Evolutionary conservation across 495 filamentous ascomycete genomes (phyloP).

Genomic region (Clohesyomyces aquaticus): DNA sequence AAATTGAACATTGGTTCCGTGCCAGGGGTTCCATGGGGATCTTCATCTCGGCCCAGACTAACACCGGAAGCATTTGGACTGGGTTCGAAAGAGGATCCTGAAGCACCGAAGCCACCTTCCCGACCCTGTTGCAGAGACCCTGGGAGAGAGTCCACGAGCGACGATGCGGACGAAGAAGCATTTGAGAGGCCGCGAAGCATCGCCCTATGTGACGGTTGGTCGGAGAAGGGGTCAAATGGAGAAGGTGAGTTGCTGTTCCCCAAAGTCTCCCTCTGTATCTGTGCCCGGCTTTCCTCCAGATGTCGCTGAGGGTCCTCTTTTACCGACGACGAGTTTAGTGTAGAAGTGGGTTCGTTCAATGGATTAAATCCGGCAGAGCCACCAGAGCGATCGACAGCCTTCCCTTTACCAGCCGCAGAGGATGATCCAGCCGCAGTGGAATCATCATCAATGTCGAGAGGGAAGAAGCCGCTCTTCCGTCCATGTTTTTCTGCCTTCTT

Average conservation of each 20-base stretch:
- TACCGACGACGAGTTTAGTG: conserved; percentile 38
- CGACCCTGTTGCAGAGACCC: conserved; percentile 55
- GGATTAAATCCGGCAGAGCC: conserved; percentile 42
- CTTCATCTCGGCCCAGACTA: conserved; percentile 44
- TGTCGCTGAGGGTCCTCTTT: conserved; percentile 44
- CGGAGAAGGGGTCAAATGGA: conserved; percentile 39
- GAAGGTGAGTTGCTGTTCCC: conserved; percentile 20
- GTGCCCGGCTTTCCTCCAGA: conserved; percentile 41
- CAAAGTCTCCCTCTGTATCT: conserved; percentile 44
- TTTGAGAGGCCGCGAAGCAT: conserved; percentile 81
- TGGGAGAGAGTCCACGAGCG: conserved; percentile 65
- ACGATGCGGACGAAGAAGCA: conserved; percentile 79
- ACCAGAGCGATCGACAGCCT: conserved; percentile 69
- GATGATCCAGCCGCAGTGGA: conserved; percentile 17
- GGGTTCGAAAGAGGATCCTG: conserved; percentile 51
- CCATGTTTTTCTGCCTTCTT: conserved; percentile 70
- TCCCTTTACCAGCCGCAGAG: conserved; percentile 68
- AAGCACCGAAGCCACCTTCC: conserved; percentile 34
- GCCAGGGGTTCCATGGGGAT: conserved; percentile 46
- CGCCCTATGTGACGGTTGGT: conserved; percentile 56
- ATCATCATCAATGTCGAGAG: conserved; percentile 20
- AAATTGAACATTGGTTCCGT: conserved; percentile 90
- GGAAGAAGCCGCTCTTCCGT: conserved; percentile 58
- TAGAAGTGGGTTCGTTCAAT: conserved; percentile 44
- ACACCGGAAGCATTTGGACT: conserved; percentile 48